Percentiles rank a stretch among this genome's conserved stretches.
phyloP scores from a whole-genome alignment of 805 yeast species.

The Candida succiphila region DNA sequence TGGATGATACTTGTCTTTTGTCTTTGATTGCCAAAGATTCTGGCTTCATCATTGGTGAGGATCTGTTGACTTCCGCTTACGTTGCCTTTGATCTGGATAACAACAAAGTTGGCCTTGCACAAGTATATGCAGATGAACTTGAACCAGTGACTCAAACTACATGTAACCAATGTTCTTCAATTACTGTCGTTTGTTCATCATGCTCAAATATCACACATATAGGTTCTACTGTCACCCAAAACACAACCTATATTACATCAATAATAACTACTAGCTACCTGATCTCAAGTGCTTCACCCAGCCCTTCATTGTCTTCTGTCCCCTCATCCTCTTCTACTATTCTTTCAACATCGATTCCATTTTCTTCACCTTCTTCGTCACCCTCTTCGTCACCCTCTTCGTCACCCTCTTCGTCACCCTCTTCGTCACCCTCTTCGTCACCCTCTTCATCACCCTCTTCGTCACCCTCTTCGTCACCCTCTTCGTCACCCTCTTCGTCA shows the following conservation, averaged over 20 bases:
- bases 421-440: slow-evolving; percentile 1
- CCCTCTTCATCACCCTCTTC: background rate
- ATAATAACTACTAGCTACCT: background rate
- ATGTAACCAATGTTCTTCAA: slow-evolving; percentile 4
- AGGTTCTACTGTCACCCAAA: slow-evolving; percentile 5
- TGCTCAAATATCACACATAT: slow-evolving; percentile 6
- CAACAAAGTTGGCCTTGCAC: slow-evolving; percentile 46
- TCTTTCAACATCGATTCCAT: slow-evolving; percentile 1
- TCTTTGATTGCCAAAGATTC: slow-evolving; percentile 7
- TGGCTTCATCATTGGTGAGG: slow-evolving; percentile 48
- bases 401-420: background rate
- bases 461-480: background rate
- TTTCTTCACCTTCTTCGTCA: background rate
- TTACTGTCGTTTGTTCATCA: slow-evolving; percentile 8
- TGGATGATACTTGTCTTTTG: slow-evolving; percentile 11
- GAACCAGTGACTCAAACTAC: slow-evolving; percentile 8
- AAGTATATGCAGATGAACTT: slow-evolving; percentile 21
- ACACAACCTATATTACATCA: slow-evolving; percentile 1
- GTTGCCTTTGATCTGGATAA: slow-evolving; percentile 56
- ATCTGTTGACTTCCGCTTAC: slow-evolving; percentile 53
- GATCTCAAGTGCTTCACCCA: background rate
- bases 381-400: slow-evolving; percentile 1
- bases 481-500: slow-evolving; percentile 5
- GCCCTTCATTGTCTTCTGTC: background rate
- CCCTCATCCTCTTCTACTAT: background rate